A percentile compares a stretch with the other conserved stretches of the same genome.
phyloP scores from a whole-genome alignment of 371 early-diverging fungal species.

The Actinomucor elegans region DNA sequence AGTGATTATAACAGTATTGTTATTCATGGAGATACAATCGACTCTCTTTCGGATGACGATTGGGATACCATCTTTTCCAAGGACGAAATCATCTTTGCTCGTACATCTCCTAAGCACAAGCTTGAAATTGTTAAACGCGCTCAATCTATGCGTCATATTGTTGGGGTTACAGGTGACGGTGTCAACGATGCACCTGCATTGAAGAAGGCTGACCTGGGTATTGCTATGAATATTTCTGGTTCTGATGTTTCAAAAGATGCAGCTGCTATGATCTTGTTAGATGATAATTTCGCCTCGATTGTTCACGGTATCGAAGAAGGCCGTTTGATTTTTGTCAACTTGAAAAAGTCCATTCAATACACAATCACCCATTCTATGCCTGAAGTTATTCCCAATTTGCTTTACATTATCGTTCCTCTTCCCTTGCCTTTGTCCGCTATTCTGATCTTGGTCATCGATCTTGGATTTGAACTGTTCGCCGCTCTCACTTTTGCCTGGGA shows the following conservation, averaged over 20 bases:
- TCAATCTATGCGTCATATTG: conserved; percentile 42
- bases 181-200: conserved; percentile 95
- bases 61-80: conserved; percentile 71
- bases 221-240: conserved; percentile 94
- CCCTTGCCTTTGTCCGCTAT: conserved; percentile 84
- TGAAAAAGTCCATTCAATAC: conserved; percentile 94
- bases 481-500: conserved; percentile 95
- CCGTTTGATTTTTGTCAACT: conserved; percentile 91
- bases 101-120: conserved; percentile 57
- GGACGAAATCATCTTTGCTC: conserved; percentile 51
- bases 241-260: conserved; percentile 97
- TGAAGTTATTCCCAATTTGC: conserved; percentile 79
- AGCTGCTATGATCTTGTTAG: conserved; percentile 94
- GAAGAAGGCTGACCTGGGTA: conserved; percentile 96
- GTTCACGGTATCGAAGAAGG: conserved; percentile 92
- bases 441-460: conserved; percentile 87
- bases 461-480: conserved; percentile 89
- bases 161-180: conserved; percentile 87
- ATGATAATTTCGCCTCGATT: conserved; percentile 93
- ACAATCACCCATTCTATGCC: conserved; percentile 88
- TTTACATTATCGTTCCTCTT: conserved; percentile 86
- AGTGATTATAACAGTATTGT: conserved; percentile 87
- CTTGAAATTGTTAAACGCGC: conserved; percentile 41
- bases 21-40: conserved; percentile 90
- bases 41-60: conserved; percentile 73